Evolutionary conservation across 176 grass and related monocot species (phyloP), one percentile per base, ranked within the genome.

Genomic region (Lolium multiflorum): DNA sequence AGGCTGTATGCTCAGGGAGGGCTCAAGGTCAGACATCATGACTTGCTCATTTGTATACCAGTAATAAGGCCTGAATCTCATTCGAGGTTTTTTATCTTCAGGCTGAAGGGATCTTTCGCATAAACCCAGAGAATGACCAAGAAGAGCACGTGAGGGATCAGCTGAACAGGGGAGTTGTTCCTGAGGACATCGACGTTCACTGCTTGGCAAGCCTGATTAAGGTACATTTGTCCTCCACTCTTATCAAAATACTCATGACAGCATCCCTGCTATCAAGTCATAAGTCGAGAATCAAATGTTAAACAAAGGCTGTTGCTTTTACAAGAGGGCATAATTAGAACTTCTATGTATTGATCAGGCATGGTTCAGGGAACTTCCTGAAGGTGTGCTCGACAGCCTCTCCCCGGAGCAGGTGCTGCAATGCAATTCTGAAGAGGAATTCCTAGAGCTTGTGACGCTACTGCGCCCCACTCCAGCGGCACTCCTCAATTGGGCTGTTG

Each of bases 331-430:
- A 11, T 21, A 84, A 58, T 2, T 89, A 4, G 50, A 81, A 79
- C 37, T 54, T 74, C 0, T 11, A 22, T 41, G 5, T 41, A 15
- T 81, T 82, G 60, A 39, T 44, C 84, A 95, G 93, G 91, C 96
- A 56, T 98, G 96, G 93, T 95, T 98, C 49, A 94, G 93, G 86
- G 96, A 98, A 91, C 93, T 98, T 61, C 93, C 93, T 86, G 93
- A 92, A 82, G 96, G 96, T 74, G 96, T 98, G 15, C 90, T 95
- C 0, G 96, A 98, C 54, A 76, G 79, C 21, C 93, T 98, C 49
- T 98, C 93, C 20, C 91, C 93, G 35, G 90, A 98, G 70, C 93
- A 93, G 81, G 91, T 98, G 46, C 90, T 96, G 54, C 83, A 91
- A 71, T 92, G 91, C 86, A 94, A 88, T 91, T 94, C 93, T 25